Base-by-base conservation (phyloP, 1,284 basidiomycete species). In the Agroathelia rolfsii region DNA sequence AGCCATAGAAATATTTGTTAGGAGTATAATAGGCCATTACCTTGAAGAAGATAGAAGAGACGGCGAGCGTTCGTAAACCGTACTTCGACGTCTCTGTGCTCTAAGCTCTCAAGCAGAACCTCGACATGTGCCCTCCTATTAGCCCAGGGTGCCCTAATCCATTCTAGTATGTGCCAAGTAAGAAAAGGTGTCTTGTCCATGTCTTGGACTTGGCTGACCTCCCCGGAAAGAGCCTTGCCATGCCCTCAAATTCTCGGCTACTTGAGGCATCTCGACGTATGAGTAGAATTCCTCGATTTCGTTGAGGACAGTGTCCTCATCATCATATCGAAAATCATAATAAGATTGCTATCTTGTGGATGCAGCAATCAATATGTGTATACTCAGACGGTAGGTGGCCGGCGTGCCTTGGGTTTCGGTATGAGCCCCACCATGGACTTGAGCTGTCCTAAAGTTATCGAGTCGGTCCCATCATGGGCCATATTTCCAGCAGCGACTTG, bases 231-330 rank as follows among this genome's bases (percentile, higher is more conserved):
- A 85, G 26, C 82, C 81, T 48, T 83, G 75, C 82, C 90, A 97
- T 27, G 83, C 80, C 47, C 77, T 80, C 40, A 87, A 62, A 53
- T 92, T 92, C 64, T 93, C 87, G 3, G 77, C 75, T 10, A 93
- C 78, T 52, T 92, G 85, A 1, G 83, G 77, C 66, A 92, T 89
- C 61, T 98, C 94, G 37, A 94, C 81, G 59, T 96, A 98, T 16
- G 90, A 90, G 59, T 95, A 98, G 61, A 98, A 97, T 59, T 98
- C 95, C 43, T 97, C 87, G 28, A 99, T 82, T 57, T 97, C 95
- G 47, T 88, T 86, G 67, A 93, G 81, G 27, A 96, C 76, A 11
- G 84, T 87, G 56, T 97, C 90, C 48, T 94, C 87, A 53, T 98
- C 94, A 45, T 92, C 86, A 53, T 94, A 94, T 40, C 79, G 75